Conservation (phyloP, 108 stramenopile genomes). For the Nitzschia putrida region DNA sequence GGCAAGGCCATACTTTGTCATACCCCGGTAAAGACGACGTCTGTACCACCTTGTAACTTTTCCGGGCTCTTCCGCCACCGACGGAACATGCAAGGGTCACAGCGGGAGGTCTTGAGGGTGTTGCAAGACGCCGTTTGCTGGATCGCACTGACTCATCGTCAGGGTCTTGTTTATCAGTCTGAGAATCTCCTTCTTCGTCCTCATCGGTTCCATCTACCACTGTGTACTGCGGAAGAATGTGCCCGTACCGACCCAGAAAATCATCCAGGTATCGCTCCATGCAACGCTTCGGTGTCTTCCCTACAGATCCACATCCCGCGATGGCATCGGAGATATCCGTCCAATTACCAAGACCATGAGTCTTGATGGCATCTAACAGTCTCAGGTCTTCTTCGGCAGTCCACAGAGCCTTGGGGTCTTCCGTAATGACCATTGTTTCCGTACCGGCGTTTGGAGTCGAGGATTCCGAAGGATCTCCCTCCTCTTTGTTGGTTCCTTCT, state of each 20-base stretch:
- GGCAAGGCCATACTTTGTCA: slow-evolving; percentile 62
- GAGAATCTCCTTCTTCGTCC: slow-evolving; percentile 6
- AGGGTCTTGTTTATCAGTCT: slow-evolving; percentile 10
- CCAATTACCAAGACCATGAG: slow-evolving; percentile 87
- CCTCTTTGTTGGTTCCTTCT: neutral
- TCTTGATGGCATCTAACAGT: slow-evolving; percentile 79
- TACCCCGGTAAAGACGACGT: slow-evolving; percentile 67
- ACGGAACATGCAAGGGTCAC: neutral
- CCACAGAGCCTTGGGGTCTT: slow-evolving; percentile 72
- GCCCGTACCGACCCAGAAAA: slow-evolving; percentile 84
- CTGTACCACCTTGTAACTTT: slow-evolving; percentile 62
- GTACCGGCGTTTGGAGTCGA: neutral
- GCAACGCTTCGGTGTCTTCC: slow-evolving; percentile 83
- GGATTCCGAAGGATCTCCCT: neutral
- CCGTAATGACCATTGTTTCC: slow-evolving; percentile 1
- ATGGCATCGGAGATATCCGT: slow-evolving; percentile 83
- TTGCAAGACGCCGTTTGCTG: slow-evolving; percentile 43
- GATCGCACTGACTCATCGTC: slow-evolving; percentile 51
- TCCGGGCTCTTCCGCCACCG: slow-evolving; percentile 27
- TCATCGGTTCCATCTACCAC: slow-evolving; percentile 51
- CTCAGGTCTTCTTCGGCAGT: slow-evolving; percentile 87
- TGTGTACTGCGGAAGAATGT: slow-evolving; percentile 83
- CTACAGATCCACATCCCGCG: slow-evolving; percentile 56
- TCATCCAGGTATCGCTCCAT: slow-evolving; percentile 92
- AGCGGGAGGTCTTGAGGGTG: slow-evolving; percentile 13